Evolutionary conservation across 345 rosid genomes (phyloP).

Genomic region (Arabidopsis suecica): DNA sequence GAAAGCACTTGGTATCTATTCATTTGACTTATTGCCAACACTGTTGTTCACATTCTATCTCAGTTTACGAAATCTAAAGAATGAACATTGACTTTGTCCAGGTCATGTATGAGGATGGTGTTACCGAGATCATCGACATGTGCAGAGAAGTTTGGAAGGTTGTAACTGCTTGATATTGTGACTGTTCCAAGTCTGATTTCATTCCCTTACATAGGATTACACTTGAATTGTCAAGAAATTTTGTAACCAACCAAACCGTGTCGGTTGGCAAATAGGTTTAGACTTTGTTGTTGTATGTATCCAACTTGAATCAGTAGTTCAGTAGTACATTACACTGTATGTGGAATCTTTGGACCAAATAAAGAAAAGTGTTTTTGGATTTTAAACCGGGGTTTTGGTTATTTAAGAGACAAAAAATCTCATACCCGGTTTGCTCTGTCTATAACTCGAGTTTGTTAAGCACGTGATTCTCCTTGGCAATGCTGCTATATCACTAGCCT

Average conservation of each 20-base stretch:
- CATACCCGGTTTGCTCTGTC: conserved; percentile 26
- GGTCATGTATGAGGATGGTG: conserved; percentile 86
- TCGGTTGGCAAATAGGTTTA: background rate
- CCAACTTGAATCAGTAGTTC: conserved; percentile 13
- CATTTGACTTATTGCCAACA: conserved; percentile 5
- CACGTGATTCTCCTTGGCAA: conserved; percentile 35
- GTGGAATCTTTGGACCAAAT: conserved; percentile 3
- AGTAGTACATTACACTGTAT: background rate
- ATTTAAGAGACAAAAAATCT: background rate
- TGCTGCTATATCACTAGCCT: background rate
- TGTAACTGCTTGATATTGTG: conserved; percentile 43
- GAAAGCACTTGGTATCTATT: conserved; percentile 74
- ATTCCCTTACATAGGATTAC: conserved; percentile 1
- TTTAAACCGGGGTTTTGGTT: conserved; percentile 21
- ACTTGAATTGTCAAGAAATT: conserved; percentile 3
- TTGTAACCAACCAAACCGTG: background rate
- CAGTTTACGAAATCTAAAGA: background rate
- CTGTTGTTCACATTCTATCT: conserved; percentile 7
- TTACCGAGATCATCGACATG: conserved; percentile 63
- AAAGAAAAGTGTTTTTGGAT: background rate
- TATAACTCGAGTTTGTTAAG: background rate
- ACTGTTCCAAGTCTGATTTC: background rate
- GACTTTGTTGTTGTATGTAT: conserved; percentile 15
- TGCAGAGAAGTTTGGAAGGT: conserved; percentile 74
- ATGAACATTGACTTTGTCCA: conserved; percentile 29